Evolutionary conservation across 2,329 filamentous ascomycete species (phyloP), one percentile per base, ranked within the genome.

Genomic region (Microcyclospora tardicrescens): DNA sequence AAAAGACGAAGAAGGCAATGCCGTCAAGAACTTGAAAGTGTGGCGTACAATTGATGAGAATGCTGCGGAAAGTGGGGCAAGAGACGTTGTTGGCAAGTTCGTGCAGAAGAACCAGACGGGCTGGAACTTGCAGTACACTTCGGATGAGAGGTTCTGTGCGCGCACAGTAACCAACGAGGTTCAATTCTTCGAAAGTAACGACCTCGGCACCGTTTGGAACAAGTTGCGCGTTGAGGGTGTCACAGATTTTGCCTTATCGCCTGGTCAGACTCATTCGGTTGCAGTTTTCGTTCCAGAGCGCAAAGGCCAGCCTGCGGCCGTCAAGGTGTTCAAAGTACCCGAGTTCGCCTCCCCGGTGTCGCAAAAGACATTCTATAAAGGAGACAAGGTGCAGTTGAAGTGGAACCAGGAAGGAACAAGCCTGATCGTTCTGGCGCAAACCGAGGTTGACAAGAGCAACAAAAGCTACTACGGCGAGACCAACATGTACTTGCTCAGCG

Each of bases 381-480:
- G 87, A 47, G 91, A 98, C 70, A 96, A 96, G 69, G 89, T 98
- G 35, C 86, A 95, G 64, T 69, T 98, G 58, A 95, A 95, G 69
- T 98, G 91, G 91, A 98, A 98, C 65, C 76, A 81, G 50, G 71
- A 85, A 45, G 91, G 91, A 38, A 94, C 87, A 29, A 89, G 81
- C 59, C 65, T 96, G 58, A 82, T 98, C 56, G 89, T 96, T 49
- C 75, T 98, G 55, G 89, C 91, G 40, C 87, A 96, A 68, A 98
- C 91, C 27, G 91, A 98, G 46, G 91, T 96, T 38, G 91, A 98
- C 66, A 93, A 91, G 68, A 86, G 86, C 42, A 93, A 93, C 64
- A 96, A 96, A 77, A 95, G 85, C 65, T 98, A 98, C 68, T 98
- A 98, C 54, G 91, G 91, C 58, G 91, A 98, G 68, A 96, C 91